These are phyloP conservation scores for Cantharellus cinnabarinus DNA, from an alignment of 768 basidiomycete genomes.

Conservation along the genomic window DNA sequence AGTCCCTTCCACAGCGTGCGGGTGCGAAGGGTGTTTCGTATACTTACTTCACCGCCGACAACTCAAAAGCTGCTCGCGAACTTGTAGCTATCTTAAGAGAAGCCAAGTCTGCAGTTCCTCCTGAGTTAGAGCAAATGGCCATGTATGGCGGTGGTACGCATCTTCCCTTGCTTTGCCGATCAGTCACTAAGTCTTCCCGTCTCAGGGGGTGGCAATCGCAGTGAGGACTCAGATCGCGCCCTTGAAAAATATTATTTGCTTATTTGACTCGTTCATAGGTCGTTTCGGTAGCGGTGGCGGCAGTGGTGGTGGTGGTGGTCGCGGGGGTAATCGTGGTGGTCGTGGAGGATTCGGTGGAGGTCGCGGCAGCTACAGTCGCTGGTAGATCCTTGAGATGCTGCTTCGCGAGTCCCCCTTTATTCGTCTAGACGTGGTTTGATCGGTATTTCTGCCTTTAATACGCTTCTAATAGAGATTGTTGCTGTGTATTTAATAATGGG, in stretches of 20 bases:
- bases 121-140: conserved; percentile 84
- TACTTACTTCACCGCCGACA: conserved; percentile 94
- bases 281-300: conserved; percentile 36
- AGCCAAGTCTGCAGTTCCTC: conserved; percentile 67
- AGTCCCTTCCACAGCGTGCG: conserved; percentile 38
- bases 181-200: not conserved
- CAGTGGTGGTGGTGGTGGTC: conserved; percentile 13
- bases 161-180: not conserved
- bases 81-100: conserved; percentile 70
- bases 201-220: not conserved
- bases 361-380: not conserved
- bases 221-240: not conserved
- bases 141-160: conserved; percentile 51
- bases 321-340: conserved; percentile 14
- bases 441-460: no score
- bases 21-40: conserved; percentile 82
- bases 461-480: no score
- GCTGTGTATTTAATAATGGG: no score
- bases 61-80: conserved; percentile 85
- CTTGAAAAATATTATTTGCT: conserved; percentile 1
- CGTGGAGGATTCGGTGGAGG: conserved; percentile 6
- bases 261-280: conserved; percentile 20
- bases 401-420: no score
- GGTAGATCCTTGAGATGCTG: no score
- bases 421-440: no score